Conservation (phyloP, 2,329 filamentous ascomycete genomes). For the Trichoderma sp. region DNA sequence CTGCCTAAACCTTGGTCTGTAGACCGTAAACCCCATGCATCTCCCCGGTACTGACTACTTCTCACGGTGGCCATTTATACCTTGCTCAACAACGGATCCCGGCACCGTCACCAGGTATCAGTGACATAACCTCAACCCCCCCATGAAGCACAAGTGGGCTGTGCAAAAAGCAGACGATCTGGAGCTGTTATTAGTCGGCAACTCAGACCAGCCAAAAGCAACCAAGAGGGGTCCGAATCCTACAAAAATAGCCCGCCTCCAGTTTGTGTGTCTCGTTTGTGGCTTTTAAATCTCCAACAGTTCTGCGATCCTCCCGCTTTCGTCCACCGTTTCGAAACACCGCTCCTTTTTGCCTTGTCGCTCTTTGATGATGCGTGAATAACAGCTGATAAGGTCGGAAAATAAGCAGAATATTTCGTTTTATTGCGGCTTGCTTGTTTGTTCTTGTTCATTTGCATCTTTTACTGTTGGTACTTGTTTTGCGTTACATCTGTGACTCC, state of each 20-base stretch:
- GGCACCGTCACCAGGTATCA: neutral
- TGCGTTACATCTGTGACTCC: neutral
- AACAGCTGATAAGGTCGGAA: neutral
- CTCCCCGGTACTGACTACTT: neutral
- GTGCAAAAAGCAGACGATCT: slow-evolving; percentile 14
- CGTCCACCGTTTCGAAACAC: neutral
- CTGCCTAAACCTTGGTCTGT: slow-evolving; percentile 9
- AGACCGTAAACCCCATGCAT: neutral
- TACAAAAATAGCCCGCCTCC: neutral
- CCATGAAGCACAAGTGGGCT: slow-evolving; percentile 19
- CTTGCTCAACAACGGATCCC: neutral
- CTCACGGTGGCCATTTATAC: slow-evolving; percentile 10
- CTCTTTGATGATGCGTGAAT: slow-evolving; percentile 14
- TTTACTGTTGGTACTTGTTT: neutral
- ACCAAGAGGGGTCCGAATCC: neutral
- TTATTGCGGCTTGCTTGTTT: neutral
- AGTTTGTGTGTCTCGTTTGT: neutral
- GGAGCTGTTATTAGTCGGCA: slow-evolving; percentile 12
- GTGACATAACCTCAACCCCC: neutral
- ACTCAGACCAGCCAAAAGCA: slow-evolving; percentile 16
- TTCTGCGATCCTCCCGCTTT: neutral
- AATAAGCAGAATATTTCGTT: neutral
- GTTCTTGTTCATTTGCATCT: neutral
- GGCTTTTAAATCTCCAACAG: neutral
- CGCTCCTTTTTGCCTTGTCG: slow-evolving; percentile 7